phyloP scores from a whole-genome alignment of 2,329 filamentous ascomycete genomes.

The Calcarisporium arbuscula region DNA sequence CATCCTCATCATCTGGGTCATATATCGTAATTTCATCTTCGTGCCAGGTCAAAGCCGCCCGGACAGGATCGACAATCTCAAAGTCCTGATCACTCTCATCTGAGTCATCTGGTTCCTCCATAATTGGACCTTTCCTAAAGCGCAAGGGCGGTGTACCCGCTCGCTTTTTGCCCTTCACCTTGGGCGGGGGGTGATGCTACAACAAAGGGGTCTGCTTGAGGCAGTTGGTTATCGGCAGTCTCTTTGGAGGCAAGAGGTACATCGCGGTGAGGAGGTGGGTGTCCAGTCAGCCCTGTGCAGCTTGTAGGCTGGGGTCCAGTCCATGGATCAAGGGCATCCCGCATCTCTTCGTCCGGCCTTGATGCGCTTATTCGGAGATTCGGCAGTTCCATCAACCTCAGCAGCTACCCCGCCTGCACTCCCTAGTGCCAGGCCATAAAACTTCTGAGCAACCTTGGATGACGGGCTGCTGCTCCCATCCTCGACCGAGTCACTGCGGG shows the following conservation, averaged over 20 bases:
- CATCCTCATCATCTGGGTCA: slow-evolving; percentile 57
- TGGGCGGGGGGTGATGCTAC: too few species aligned
- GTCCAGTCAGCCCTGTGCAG: not conserved
- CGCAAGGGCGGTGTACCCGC: slow-evolving; percentile 33
- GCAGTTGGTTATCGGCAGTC: slow-evolving; percentile 31
- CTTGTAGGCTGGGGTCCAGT: not conserved
- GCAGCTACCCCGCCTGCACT: slow-evolving; percentile 38
- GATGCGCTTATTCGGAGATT: slow-evolving; percentile 31
- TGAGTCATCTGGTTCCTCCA: slow-evolving; percentile 15
- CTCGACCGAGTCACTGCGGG: slow-evolving; percentile 24
- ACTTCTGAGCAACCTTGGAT: slow-evolving; percentile 44
- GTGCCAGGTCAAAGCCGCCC: slow-evolving; percentile 59
- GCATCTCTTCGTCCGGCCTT: slow-evolving; percentile 25
- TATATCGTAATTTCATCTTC: slow-evolving; percentile 63
- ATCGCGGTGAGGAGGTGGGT: slow-evolving; percentile 2
- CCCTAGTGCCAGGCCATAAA: slow-evolving; percentile 43
- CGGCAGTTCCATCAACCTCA: slow-evolving; percentile 23
- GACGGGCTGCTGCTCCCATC: slow-evolving; percentile 48
- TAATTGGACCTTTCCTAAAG: slow-evolving; percentile 18
- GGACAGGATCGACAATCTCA: slow-evolving; percentile 43
- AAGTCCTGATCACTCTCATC: slow-evolving; percentile 26
- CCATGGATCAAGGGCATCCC: slow-evolving; percentile 13
- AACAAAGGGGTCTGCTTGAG: too few species aligned
- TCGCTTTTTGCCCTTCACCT: slow-evolving; percentile 27
- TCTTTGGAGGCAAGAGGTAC: slow-evolving; percentile 3